Evolutionary conservation across 1,284 basidiomycete species (phyloP), one percentile per base, ranked within the genome.

Genomic region (Anthracocystis setariae): DNA sequence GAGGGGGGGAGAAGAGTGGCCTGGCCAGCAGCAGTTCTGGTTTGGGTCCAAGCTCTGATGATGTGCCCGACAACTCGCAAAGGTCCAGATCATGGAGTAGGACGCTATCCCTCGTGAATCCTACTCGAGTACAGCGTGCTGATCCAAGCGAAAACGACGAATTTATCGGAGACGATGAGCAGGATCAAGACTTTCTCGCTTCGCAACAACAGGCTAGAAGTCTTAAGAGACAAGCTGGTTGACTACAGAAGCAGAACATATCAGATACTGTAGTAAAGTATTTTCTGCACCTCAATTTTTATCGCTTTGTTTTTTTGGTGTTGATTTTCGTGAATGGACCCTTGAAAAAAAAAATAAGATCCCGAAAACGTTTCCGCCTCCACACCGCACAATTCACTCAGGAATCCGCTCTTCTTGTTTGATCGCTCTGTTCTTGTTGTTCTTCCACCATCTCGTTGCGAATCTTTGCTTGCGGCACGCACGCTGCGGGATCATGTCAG

Each of bases 31-130:
- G 62, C 20, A 65, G 59, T 46, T 47, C 54, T 18, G 42, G 24
- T 8, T 4, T 3, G 4, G 45, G 37, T 1, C 57, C 54, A 7
- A 60, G 60, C 20, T 70, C 61, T 25, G 61, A 64, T 23, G 54
- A 61, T 32, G 12, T 44, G 24, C 13, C 24, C 3, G 39, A 50
- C n/a, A 27, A 1, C 3, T 39, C 8, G 29, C 39, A 33, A 7
- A 21, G 13, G 12, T 17, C 27, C 4, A 52, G 50, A 12, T 8
- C 42, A 2, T 63, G 53, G n/a, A 50, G 59, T 20, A 54, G 56
- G 15, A 35, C 39, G 7, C 15, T 57, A 1, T 64, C 64, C 42
- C 18, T 73, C 15, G 64, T 73, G 32, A 73, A 73, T 45, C 70
- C 70, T 4, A 60, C 60, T 2, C 37, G 64, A 5, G 64, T 64